phyloP scores from a whole-genome alignment of 768 basidiomycete species.

The Tubosaeta sp. region DNA sequence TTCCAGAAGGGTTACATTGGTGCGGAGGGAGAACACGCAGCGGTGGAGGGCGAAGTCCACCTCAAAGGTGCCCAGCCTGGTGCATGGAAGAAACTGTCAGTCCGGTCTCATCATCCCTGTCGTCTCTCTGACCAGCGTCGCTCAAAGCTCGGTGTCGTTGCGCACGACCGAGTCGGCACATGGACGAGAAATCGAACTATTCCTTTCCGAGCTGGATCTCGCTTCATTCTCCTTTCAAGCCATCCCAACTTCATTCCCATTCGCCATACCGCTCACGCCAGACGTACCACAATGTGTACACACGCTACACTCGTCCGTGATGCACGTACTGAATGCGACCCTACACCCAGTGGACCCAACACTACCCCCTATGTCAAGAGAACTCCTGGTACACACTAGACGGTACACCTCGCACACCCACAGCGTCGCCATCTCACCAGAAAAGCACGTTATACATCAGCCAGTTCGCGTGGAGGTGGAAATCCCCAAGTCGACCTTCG shows the following conservation, averaged over 20 bases:
- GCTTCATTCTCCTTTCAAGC: conserved; percentile 40
- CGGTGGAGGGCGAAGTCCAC: conserved; percentile 85
- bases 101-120: conserved; percentile 20
- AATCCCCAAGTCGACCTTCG: conserved; percentile 68
- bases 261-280: conserved; percentile 70
- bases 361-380: conserved; percentile 44
- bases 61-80: conserved; percentile 62
- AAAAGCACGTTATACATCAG: conserved; percentile 50
- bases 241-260: conserved; percentile 66
- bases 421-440: conserved; percentile 54
- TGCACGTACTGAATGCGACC: conserved; percentile 65
- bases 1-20: conserved; percentile 88
- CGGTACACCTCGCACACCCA: conserved; percentile 67
- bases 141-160: conserved; percentile 56
- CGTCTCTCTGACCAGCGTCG: conserved; percentile 11
- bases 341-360: conserved; percentile 48
- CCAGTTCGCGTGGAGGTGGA: conserved; percentile 70
- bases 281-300: conserved; percentile 84
- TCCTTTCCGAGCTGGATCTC: conserved; percentile 51
- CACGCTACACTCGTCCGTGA: conserved; percentile 68
- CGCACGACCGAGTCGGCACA: conserved; percentile 64
- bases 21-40: conserved; percentile 75
- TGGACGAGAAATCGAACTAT: conserved; percentile 63
- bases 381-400: conserved; percentile 63
- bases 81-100: conserved; percentile 70